Conservation (phyloP, 2,329 filamentous ascomycete genomes). For the Fusarium gaditjirri region DNA sequence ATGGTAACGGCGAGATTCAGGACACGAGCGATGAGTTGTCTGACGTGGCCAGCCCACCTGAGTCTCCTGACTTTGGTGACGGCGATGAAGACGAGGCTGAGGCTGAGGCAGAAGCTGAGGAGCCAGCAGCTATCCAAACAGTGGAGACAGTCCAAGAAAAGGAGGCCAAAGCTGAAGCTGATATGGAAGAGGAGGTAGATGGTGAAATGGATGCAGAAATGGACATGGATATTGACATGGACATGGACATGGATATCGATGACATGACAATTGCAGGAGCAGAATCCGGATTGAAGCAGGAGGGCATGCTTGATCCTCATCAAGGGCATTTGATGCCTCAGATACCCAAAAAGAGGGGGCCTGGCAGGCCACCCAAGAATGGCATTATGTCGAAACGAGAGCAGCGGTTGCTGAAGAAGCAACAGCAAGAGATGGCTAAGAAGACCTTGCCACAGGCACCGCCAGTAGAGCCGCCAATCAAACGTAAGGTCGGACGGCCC, state of each 20-base stretch:
- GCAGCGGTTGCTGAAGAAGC: conserved; percentile 71
- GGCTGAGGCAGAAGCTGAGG: conserved; percentile 35
- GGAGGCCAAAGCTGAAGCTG: conserved; percentile 44
- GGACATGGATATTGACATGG: conserved; percentile 39
- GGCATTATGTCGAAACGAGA: conserved; percentile 86
- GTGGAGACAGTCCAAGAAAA: conserved; percentile 44
- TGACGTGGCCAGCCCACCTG: conserved; percentile 55
- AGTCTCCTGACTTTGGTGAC: conserved; percentile 53
- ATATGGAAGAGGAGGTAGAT: conserved; percentile 33
- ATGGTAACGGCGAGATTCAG: conserved; percentile 65
- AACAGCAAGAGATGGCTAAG: conserved; percentile 59
- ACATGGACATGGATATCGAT: conserved; percentile 35
- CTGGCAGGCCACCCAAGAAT: conserved; percentile 84
- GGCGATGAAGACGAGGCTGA: conserved; percentile 50
- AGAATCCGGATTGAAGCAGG: conserved; percentile 45
- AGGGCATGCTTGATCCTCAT: conserved; percentile 48
- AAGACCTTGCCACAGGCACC: conserved; percentile 61
- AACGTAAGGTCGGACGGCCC: conserved; percentile 73
- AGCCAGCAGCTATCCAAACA: conserved; percentile 34
- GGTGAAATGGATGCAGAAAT: conserved; percentile 14
- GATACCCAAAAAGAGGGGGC: conserved; percentile 75
- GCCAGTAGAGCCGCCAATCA: conserved; percentile 62
- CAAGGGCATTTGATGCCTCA: conserved; percentile 50
- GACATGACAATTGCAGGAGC: conserved; percentile 40
- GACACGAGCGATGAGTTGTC: conserved; percentile 67